phyloP scores from a whole-genome alignment of 192 early-diverging fungal genomes.

The Coemansia sp. region DNA sequence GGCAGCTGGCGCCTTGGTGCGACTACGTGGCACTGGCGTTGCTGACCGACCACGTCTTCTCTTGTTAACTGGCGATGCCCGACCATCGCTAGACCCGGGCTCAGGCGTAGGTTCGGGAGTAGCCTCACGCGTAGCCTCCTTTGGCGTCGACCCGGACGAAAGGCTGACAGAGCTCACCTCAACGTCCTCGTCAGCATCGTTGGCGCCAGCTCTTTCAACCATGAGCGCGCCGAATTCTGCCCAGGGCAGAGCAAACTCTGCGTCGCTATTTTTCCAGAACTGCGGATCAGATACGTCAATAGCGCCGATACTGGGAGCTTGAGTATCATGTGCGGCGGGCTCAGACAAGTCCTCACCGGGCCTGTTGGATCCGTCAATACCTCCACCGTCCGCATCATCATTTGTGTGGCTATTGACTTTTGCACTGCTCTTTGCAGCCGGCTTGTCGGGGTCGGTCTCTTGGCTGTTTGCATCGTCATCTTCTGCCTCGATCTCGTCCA shows the following conservation, averaged over 20 bases:
- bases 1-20: slow-evolving; percentile 27
- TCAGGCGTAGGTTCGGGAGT: slow-evolving; percentile 22
- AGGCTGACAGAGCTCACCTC: slow-evolving; percentile 12
- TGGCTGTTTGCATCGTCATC: slow-evolving; percentile 18
- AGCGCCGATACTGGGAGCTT: slow-evolving; percentile 9
- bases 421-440: background rate
- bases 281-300: slow-evolving; percentile 44
- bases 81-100: slow-evolving; percentile 28
- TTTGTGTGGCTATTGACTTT: background rate
- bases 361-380: background rate
- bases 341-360: background rate
- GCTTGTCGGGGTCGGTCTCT: background rate
- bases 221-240: slow-evolving; percentile 51
- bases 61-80: slow-evolving; percentile 26
- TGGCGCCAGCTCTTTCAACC: slow-evolving; percentile 42
- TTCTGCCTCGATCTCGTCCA: slow-evolving; percentile 46
- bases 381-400: slow-evolving; percentile 1
- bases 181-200: slow-evolving; percentile 29
- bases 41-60: slow-evolving; percentile 35
- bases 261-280: slow-evolving; percentile 42
- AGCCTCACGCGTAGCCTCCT: slow-evolving; percentile 5
- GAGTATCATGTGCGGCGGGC: background rate
- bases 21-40: slow-evolving; percentile 45
- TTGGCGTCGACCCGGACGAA: slow-evolving; percentile 8
- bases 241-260: slow-evolving; percentile 52